Base-by-base conservation (phyloP, 2,329 filamentous ascomycete species). In the Fusarium sp. region DNA sequence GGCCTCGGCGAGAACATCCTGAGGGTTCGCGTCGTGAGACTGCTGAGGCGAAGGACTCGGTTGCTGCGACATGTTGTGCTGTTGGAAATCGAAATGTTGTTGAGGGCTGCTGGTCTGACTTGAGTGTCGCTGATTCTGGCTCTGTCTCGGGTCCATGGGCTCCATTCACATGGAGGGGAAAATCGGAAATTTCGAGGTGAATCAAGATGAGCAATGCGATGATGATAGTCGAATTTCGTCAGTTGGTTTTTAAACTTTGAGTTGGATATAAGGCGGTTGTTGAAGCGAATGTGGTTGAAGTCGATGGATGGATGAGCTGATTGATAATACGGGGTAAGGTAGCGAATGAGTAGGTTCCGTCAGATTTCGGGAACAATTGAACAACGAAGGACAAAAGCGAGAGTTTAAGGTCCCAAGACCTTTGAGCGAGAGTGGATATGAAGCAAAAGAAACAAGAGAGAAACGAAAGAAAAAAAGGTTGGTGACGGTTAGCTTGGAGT, bases 1-100 rank as follows among this genome's bases (percentile, higher is more conserved):
- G 50, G 84, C 84, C 77, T 86, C 84, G 26, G 81, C 83, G 62
- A 86, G 81, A 60, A 85, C 82, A 79, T 86, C 82, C 69, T 85
- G 83, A 22, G 84, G 80, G 28, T 81, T 82, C 45, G 83, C 76
- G 45, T 83, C 81, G 65, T 78, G 71, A 51, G 77, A 77, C 60
- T 80, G 78, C 47, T 78, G 75, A 32, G 70, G 61, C 56, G 74
- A 74, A 34, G 79, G 77, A 47, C 76, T 77, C 45, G 73, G 74
- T 34, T 70, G 75, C 67, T 73, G 76, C 60, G 75, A 76, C 50
- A 75, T 77, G 52, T 71, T 75, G 54, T 76, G 75, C 30, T 73
- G 74, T 22, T 73, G 71, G 45, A 68, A 64, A 30, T 76, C 72
- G 44, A 74, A 71, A 14, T 76, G 74, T 4, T 74, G 73, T n/a